Evolutionary conservation across 768 basidiomycete genomes (phyloP).

Genomic region (Suillus cothurnatus): DNA sequence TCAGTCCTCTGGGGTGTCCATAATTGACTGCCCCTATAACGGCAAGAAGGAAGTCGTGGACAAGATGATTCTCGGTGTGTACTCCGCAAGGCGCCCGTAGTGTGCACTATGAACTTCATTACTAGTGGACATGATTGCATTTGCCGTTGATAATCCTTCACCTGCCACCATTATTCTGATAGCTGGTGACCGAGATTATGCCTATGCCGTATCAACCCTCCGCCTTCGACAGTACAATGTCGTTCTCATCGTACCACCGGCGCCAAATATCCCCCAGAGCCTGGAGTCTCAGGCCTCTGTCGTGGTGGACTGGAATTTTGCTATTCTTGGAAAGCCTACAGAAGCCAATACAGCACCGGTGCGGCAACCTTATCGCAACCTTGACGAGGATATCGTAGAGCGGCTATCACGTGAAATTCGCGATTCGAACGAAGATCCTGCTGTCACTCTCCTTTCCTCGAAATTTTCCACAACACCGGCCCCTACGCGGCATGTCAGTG

Average conservation of each 20-base stretch:
- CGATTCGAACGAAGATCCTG: constrained; percentile 19
- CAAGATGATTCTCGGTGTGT: constrained; percentile 49
- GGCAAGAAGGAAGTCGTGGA: constrained; percentile 43
- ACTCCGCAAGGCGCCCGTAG: constrained; percentile 2
- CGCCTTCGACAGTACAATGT: constrained; percentile 56
- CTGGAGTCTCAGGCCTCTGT: constrained; percentile 57
- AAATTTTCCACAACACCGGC: constrained; percentile 5
- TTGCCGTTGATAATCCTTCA: constrained; percentile 61
- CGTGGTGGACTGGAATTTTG: constrained; percentile 51
- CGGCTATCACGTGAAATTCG: constrained; percentile 26
- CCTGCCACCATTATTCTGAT: constrained; percentile 62
- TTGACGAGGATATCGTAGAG: constrained; percentile 23
- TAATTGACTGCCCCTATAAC: constrained; percentile 38
- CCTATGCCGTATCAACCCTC: constrained; percentile 61
- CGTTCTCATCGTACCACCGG: constrained; percentile 47
- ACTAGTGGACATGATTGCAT: constrained; percentile 66
- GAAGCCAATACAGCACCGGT: constrained; percentile 20
- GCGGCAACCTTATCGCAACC: constrained; percentile 29
- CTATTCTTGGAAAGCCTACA: constrained; percentile 36
- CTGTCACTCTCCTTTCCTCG: constrained; percentile 10
- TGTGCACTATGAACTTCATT: constrained; percentile 7
- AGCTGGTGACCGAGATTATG: constrained; percentile 67
- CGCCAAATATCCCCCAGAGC: constrained; percentile 41
- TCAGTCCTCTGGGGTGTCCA: constrained; percentile 46
- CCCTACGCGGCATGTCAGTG: constrained; percentile 18